Conservation (phyloP, 768 basidiomycete genomes). For the Tubosaeta sp. region DNA sequence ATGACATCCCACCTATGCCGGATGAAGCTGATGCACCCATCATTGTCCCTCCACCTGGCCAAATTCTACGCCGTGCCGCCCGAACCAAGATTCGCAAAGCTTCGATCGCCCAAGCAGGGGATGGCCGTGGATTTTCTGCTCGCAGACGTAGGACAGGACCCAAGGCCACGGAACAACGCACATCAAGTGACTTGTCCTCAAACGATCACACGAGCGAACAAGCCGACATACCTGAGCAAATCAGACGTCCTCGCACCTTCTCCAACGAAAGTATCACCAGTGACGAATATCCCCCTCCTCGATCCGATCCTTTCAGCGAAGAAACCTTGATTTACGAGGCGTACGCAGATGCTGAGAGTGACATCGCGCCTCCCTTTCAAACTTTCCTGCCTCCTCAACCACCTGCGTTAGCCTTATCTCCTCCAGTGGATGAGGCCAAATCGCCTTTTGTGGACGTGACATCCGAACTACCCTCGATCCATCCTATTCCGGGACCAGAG, state of each 20-base stretch:
- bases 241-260: constrained; percentile 33
- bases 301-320: constrained; percentile 77
- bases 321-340: constrained; percentile 83
- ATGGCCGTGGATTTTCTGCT: constrained; percentile 73
- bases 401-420: constrained; percentile 23
- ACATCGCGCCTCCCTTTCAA: constrained; percentile 19
- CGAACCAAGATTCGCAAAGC: constrained; percentile 95
- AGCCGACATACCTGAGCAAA: constrained; percentile 45
- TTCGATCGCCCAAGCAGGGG: constrained; percentile 67
- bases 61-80: constrained; percentile 85
- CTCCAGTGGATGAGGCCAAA: constrained; percentile 15
- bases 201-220: constrained; percentile 53
- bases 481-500: constrained; percentile 34
- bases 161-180: constrained; percentile 41
- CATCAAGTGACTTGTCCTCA: constrained; percentile 68
- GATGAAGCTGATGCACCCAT: constrained; percentile 91
- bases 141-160: constrained; percentile 28
- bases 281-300: constrained; percentile 35
- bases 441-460: constrained; percentile 6
- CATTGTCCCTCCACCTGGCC: constrained; percentile 77
- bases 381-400: constrained; percentile 15
- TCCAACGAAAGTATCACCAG: constrained; percentile 35
- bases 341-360: constrained; percentile 60
- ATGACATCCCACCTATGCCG: constrained; percentile 59
- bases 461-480: constrained; percentile 30